A percentile compares a stretch with the other conserved stretches of the same genome.
phyloP scores from a whole-genome alignment of 2,329 filamentous ascomycete species.

The Penicillium sp. region DNA sequence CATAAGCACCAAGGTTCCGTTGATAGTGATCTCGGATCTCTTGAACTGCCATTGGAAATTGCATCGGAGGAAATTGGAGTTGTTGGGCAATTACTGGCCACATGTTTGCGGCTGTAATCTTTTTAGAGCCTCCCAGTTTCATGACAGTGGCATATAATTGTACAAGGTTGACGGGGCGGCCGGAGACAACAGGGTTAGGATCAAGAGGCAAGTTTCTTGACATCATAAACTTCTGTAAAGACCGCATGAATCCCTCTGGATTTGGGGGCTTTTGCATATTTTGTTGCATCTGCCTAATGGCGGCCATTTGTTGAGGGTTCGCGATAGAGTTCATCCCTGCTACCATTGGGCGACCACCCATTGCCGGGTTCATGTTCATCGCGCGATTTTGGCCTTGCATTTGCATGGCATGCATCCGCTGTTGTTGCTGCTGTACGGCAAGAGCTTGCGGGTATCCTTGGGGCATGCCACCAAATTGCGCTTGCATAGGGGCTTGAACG shows the following conservation, averaged over 20 bases:
- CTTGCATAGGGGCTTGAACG: slow-evolving; percentile 49
- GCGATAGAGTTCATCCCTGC: slow-evolving; percentile 45
- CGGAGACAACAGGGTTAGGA: slow-evolving; percentile 72
- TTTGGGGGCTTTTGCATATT: slow-evolving; percentile 47
- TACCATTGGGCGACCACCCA: slow-evolving; percentile 40
- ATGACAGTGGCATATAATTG: slow-evolving; percentile 78
- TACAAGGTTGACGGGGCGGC: slow-evolving; percentile 74
- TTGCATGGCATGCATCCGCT: slow-evolving; percentile 77
- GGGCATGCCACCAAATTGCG: slow-evolving; percentile 57
- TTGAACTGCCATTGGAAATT: slow-evolving; percentile 68
- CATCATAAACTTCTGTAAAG: slow-evolving; percentile 77
- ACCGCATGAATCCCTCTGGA: slow-evolving; percentile 75
- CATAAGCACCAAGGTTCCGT: slow-evolving; percentile 75
- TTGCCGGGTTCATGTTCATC: slow-evolving; percentile 50
- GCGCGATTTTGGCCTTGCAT: slow-evolving; percentile 77
- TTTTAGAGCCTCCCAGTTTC: slow-evolving; percentile 77
- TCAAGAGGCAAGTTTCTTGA: slow-evolving; percentile 76
- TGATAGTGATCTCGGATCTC: slow-evolving; percentile 77
- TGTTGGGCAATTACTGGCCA: slow-evolving; percentile 76
- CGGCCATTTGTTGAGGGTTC: slow-evolving; percentile 48
- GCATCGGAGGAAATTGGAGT: slow-evolving; percentile 64
- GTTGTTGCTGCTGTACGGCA: slow-evolving; percentile 69
- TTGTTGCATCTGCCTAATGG: slow-evolving; percentile 56
- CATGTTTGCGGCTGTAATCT: slow-evolving; percentile 68
- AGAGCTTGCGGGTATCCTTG: slow-evolving; percentile 62